Evolutionary conservation across 2,329 filamentous ascomycete genomes (phyloP).

Genomic region (Elsinoe batatas): DNA sequence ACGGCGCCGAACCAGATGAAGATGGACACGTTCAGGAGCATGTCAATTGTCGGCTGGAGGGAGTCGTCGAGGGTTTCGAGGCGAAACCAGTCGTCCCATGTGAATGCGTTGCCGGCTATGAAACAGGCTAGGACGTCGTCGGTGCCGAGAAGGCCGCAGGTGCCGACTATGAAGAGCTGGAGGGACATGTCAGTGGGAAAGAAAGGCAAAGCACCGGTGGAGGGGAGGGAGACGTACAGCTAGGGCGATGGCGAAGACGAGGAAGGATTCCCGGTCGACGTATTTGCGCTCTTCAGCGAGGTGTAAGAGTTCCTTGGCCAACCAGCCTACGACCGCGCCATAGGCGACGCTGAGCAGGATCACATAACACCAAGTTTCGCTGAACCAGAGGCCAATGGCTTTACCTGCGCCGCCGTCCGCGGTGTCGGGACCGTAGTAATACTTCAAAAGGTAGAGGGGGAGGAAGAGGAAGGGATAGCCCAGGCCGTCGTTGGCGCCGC

Average conservation of each 20-base stretch:
- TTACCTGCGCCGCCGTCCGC: slow-evolving; percentile 50
- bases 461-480: slow-evolving; percentile 85
- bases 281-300: slow-evolving; percentile 74
- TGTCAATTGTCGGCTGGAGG: slow-evolving; percentile 88
- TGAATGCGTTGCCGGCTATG: slow-evolving; percentile 82
- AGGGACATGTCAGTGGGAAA: slow-evolving; percentile 4
- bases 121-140: slow-evolving; percentile 91
- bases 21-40: slow-evolving; percentile 79
- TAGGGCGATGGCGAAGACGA: slow-evolving; percentile 76
- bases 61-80: slow-evolving; percentile 82
- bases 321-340: slow-evolving; percentile 66
- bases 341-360: slow-evolving; percentile 72
- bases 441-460: slow-evolving; percentile 74
- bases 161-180: slow-evolving; percentile 72
- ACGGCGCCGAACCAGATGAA: slow-evolving; percentile 89
- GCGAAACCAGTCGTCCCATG: slow-evolving; percentile 91
- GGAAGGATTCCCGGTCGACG: slow-evolving; percentile 77
- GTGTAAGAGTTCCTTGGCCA: slow-evolving; percentile 72
- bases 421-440: slow-evolving; percentile 49
- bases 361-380: slow-evolving; percentile 74
- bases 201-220: background rate
- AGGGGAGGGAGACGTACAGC: slow-evolving; percentile 43
- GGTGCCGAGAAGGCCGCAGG: slow-evolving; percentile 75
- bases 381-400: slow-evolving; percentile 74
- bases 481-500: slow-evolving; percentile 78